Base-by-base conservation (phyloP, 805 yeast genomes). In the Lipomyces mesembrius region DNA sequence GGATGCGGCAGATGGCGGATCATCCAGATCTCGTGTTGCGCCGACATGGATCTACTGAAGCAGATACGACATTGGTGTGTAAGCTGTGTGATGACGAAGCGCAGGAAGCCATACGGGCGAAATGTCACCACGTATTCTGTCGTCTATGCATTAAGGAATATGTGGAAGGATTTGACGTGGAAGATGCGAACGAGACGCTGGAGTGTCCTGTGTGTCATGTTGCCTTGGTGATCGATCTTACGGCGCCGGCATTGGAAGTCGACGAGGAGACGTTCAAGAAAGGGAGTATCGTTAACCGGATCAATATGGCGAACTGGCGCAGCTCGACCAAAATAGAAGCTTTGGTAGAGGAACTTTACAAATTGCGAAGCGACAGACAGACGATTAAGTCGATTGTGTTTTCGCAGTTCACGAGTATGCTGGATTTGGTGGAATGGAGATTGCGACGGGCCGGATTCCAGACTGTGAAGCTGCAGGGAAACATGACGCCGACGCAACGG, bases 1-100 rank as follows among this genome's bases (percentile, higher is more conserved):
- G 99, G 74, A 96, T 95, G 99, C 86, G 99, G 74, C 99, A 95
- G 78, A 82, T 95, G 73, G 98, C 99, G 0, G 99, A 95, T 77
- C 99, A 95, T 78, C 99, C 99, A 0, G 99, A 95, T 79, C 81
- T 95, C 69, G 98, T 95, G 0, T 81, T 95, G 75, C 87, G 92
- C 72, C 82, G 93, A 61, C 83, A 88, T 37, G 85, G 85, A 2
- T 74, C 79, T 11, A 73, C 74, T 4, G 71, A 78, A 67, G 72
- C 64, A 8, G 85, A 84, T n/a, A 66, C 72, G 14, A 76, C 80
- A 5, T 85, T 92, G 11, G 88, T 95, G 54, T 95, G 99, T 76
- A 96, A 91, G 72, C 76, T 95, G 29, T 95, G 99, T 79, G 98
- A 93, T 72, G 99, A 95, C 75, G 98, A 93, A 78, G 98, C 98